These are phyloP conservation scores for Pachysandra terminalis DNA, from an alignment of 164 flowering plant species.

Conservation along the genomic window DNA sequence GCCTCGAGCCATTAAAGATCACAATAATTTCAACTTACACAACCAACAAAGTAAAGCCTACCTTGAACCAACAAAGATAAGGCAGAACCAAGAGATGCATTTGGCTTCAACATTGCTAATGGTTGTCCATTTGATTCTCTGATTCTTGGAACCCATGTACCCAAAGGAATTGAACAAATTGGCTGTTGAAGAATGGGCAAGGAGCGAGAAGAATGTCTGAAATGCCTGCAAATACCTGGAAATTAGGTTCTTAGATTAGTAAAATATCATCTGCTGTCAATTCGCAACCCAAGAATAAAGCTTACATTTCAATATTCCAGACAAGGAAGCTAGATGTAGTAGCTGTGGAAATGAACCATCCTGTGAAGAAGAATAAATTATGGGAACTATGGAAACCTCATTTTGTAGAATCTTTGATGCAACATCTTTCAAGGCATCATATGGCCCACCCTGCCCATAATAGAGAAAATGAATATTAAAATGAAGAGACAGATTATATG, in stretches of 20 bases:
- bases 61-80: conserved; percentile 77
- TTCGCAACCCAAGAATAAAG: conserved; percentile 9
- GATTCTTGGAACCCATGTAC: conserved; percentile 92
- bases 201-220: conserved; percentile 47
- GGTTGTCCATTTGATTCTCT: conserved; percentile 63
- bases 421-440: conserved; percentile 75
- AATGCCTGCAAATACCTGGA: conserved; percentile 84
- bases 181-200: conserved; percentile 53
- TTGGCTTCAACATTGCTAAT: conserved; percentile 74
- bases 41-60: conserved; percentile 10
- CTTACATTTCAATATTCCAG: conserved; percentile 89
- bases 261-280: conserved; percentile 4
- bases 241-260: conserved; percentile 19
- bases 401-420: conserved; percentile 72
- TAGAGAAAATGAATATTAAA: background rate
- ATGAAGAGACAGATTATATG: background rate
- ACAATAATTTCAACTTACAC: background rate
- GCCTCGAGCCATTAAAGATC: background rate
- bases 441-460: conserved; percentile 76
- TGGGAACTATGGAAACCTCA: conserved; percentile 73
- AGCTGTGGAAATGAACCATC: conserved; percentile 86
- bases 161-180: conserved; percentile 56
- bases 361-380: conserved; percentile 59
- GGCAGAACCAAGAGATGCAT: conserved; percentile 76
- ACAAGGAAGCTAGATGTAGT: conserved; percentile 84